A percentile compares a stretch with the other conserved stretches of the same genome.
These are phyloP conservation scores for Ceratocystis huliohia DNA, from an alignment of 2,329 filamentous ascomycete species.

Conservation along the genomic window DNA sequence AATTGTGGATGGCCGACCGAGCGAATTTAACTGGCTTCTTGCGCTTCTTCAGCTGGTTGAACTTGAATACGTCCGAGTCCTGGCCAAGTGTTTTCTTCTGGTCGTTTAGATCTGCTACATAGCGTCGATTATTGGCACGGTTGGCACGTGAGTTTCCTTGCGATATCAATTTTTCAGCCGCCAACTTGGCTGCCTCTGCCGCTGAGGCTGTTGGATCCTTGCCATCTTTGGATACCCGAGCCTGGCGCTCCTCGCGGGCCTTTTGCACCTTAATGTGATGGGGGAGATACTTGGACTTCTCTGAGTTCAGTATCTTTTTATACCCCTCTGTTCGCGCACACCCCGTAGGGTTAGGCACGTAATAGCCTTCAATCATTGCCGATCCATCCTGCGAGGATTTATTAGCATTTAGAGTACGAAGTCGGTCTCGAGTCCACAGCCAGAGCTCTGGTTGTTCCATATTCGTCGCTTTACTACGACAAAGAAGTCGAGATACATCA, in stretches of 20 bases:
- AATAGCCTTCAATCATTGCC: slow-evolving; percentile 47
- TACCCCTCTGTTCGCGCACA: slow-evolving; percentile 84
- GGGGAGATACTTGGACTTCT: slow-evolving; percentile 95
- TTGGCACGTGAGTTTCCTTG: slow-evolving; percentile 88
- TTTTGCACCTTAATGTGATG: slow-evolving; percentile 95
- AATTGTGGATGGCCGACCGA: slow-evolving; percentile 94
- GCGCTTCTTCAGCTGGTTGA: slow-evolving; percentile 98
- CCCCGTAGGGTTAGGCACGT: slow-evolving; percentile 74
- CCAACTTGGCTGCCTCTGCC: slow-evolving; percentile 57
- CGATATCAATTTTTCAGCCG: slow-evolving; percentile 65
- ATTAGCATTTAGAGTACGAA: slow-evolving; percentile 41
- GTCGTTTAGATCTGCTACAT: slow-evolving; percentile 87
- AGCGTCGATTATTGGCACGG: slow-evolving; percentile 87
- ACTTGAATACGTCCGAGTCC: slow-evolving; percentile 84
- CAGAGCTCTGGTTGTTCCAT: slow-evolving; percentile 42
- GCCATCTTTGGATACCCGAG: slow-evolving; percentile 51
- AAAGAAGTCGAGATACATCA: slow-evolving; percentile 37
- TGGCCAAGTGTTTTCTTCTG: slow-evolving; percentile 76
- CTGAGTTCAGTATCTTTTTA: slow-evolving; percentile 90
- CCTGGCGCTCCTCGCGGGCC: slow-evolving; percentile 80
- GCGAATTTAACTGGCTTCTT: slow-evolving; percentile 99
- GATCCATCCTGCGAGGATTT: slow-evolving; percentile 8
- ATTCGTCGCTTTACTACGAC: slow-evolving; percentile 31
- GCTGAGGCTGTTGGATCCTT: slow-evolving; percentile 54
- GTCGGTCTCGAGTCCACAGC: slow-evolving; percentile 44